Evolutionary conservation across 2,329 filamentous ascomycete species (phyloP).

Genomic region (Myriangium duriaei): DNA sequence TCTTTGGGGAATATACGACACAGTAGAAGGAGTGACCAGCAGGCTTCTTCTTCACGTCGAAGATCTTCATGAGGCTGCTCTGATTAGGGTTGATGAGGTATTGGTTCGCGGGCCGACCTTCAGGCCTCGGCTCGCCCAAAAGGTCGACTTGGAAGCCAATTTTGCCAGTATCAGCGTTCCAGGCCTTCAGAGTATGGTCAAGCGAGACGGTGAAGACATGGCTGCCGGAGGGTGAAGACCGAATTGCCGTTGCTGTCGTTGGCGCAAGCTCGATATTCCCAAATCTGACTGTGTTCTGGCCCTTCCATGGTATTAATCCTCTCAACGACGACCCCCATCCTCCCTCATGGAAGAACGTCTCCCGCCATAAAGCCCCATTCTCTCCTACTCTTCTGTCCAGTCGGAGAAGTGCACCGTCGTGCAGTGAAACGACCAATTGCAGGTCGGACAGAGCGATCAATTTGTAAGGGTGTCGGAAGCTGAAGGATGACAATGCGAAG

Average conservation of each 20-base stretch:
- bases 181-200: slow-evolving; percentile 78
- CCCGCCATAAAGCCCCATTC: slow-evolving; percentile 48
- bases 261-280: slow-evolving; percentile 54
- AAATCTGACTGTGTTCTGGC: slow-evolving; percentile 50
- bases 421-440: slow-evolving; percentile 67
- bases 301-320: slow-evolving; percentile 54
- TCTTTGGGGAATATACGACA: slow-evolving; percentile 77
- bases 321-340: slow-evolving; percentile 55
- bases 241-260: slow-evolving; percentile 51
- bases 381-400: slow-evolving; percentile 49
- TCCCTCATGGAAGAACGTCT: slow-evolving; percentile 58
- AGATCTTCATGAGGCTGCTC: slow-evolving; percentile 60
- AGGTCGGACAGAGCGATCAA: slow-evolving; percentile 61
- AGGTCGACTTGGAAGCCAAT: slow-evolving; percentile 68
- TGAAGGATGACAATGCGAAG: slow-evolving; percentile 58
- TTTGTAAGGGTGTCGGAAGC: slow-evolving; percentile 68
- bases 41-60: slow-evolving; percentile 49
- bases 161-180: slow-evolving; percentile 74
- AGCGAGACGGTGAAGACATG: slow-evolving; percentile 69
- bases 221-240: slow-evolving; percentile 34
- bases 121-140: slow-evolving; percentile 42
- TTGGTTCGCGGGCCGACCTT: slow-evolving; percentile 52
- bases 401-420: slow-evolving; percentile 63
- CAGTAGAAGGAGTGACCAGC: slow-evolving; percentile 46
- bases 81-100: slow-evolving; percentile 71